Base-by-base conservation (phyloP, 2,329 filamentous ascomycete species). In the Alternaria triticina region DNA sequence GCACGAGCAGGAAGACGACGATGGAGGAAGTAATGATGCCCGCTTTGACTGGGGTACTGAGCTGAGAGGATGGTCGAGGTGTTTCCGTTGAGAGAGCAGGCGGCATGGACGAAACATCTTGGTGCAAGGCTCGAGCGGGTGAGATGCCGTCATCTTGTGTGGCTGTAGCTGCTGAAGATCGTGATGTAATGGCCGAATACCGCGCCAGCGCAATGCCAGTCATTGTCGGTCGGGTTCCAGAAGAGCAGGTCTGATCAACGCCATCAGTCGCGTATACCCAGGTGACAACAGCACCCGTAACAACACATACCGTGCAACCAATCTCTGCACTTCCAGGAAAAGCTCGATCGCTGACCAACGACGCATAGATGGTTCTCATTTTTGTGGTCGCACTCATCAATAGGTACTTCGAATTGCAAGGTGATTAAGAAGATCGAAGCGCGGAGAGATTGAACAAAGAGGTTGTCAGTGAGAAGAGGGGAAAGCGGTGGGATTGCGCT, bases 321-420 rank as follows among this genome's bases (percentile, higher is more conserved):
- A 59, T 45, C 10, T 47, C 30, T 1, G 7, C 49, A 49, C 56
- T 44, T 11, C 47, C 43, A 23, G 17, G 4, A 30, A 61, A 27
- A 12, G 40, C 64, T 12, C 72, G 55, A 6, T 68, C 64, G 59
- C 71, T 71, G 2, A 70, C 66, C 6, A 64, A 59, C 71, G 68
- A 72, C 8, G 71, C 62, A 43, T 69, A 3, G 7, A 6, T 6
- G 5, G 23, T 3, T 9, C 15, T 22, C 13, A 17, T 23, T 6
- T n/a, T 15, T 8, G 49, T 10, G 10, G 8, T 2, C 5, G 13
- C 51, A 28, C 47, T 57, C 8, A 59, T 49, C 15, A 66, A 57
- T 11, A 65, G 5, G 67, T 72, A 70, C 13, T 23, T 17, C 2
- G 36, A 2, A 25, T 11, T n/a, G 20, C 20, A 5, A 25, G 2